Evolutionary conservation across 1,284 basidiomycete genomes (phyloP).

Genomic region (Bondarzewia mesenterica): DNA sequence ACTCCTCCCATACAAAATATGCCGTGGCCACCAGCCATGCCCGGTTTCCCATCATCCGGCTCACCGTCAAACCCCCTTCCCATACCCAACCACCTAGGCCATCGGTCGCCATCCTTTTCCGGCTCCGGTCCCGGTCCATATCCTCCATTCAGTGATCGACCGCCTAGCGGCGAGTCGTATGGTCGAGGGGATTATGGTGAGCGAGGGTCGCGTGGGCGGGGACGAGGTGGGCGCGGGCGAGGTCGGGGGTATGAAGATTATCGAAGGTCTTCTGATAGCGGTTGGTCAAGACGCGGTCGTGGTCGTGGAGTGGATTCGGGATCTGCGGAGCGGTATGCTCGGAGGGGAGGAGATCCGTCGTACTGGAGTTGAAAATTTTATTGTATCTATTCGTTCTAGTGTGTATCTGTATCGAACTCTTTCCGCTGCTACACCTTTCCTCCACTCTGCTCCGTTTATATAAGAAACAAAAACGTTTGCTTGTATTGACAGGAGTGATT

Average conservation of each 20-base stretch:
- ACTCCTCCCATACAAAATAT: not conserved
- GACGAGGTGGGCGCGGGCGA: slow-evolving; percentile 4
- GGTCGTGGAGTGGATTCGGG: slow-evolving; percentile 4
- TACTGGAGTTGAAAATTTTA: not conserved
- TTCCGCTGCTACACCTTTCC: too few relatives aligned
- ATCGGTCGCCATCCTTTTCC: not conserved
- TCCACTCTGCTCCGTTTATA: too few relatives aligned
- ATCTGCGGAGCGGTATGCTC: not conserved
- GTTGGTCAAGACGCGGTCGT: slow-evolving; percentile 8
- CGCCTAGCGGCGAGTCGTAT: not conserved
- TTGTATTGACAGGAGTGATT: too few relatives aligned
- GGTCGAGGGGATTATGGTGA: slow-evolving; percentile 5
- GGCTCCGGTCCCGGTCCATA: not conserved
- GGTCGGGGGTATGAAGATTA: slow-evolving; percentile 4
- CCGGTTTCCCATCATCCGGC: not conserved
- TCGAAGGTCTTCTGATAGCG: slow-evolving; percentile 8
- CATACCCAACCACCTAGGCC: not conserved
- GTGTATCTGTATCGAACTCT: not conserved
- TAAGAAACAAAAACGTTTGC: too few relatives aligned
- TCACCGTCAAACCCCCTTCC: not conserved
- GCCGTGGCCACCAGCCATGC: not conserved
- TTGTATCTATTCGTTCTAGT: not conserved
- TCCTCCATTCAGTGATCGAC: not conserved
- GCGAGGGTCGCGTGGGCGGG: slow-evolving; percentile 4
- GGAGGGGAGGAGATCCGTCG: not conserved